Evolutionary conservation across 2,329 filamentous ascomycete species (phyloP), one percentile per base, ranked within the genome.

Genomic region (Alternaria dauci): DNA sequence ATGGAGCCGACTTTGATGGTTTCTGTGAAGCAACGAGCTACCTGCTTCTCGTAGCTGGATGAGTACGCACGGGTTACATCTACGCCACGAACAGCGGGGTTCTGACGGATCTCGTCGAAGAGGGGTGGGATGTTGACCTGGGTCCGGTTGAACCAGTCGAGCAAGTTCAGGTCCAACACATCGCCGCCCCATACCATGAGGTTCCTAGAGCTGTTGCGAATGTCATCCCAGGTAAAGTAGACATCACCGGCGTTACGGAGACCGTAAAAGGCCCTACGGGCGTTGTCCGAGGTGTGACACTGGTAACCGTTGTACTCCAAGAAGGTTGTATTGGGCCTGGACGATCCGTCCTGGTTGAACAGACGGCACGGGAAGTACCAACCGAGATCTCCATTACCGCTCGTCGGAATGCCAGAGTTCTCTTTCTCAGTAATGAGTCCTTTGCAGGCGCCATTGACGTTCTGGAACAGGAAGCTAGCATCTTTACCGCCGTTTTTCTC

Each of bases 361-460:
- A 91, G 85, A 5, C 86, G 89, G 83, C 95, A 99, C 3, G 95
- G 95, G 76, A 98, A 98, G 77, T 99, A 99, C 94, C 95, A 99
- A 2, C 90, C 95, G 63, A 99, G 81, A 58, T 96, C 89, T 30
- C 67, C 68, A 53, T 89, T 81, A 26, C 78, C 80, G 75, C 96
- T 89, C 6, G 90, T 91, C 1, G 94, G 93, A 8, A 99, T 88
- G 70, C 93, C 90, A 0, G 94, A 96, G 56, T 83, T 83, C 1
- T 85, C 76, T 1, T 90, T 87, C 8, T 85, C 79, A 1, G 88
- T 96, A 75, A 99, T 97, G 58, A 98, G 80, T 9, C 86, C 91
- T 81, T 98, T 99, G 86, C 95, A 99, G 64, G 91, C 91, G 48
- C 95, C 96, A 71, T 99, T 99, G 78, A 99, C 95, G 68, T 98